Evolutionary conservation across 768 basidiomycete genomes (phyloP), one percentile per base, ranked within the genome.

Genomic region (Floccularia luteovirens): DNA sequence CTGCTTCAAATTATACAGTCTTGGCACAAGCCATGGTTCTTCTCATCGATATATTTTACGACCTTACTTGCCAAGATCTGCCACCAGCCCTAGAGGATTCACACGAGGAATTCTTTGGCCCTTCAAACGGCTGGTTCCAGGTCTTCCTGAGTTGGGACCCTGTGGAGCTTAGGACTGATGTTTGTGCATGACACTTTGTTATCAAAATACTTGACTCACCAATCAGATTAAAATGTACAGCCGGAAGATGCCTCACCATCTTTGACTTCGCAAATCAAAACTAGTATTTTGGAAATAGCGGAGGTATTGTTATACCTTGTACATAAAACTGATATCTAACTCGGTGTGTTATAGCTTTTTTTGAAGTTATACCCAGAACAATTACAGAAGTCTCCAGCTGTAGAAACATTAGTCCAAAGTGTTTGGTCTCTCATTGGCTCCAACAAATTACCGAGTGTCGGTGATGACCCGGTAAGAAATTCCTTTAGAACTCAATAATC

Each of bases 71-170:
- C 49, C 94, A 98, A 48, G 96, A 99, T 61, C 69, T 98, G 13
- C 96, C 93, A 3, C 90, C 91, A 11, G 84, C 81, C 48, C 82
- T 99, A 50, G 96, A 99, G 56, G 96, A 98, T 52, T 67, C 79
- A 20, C 79, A 92, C 43, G 66, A 72, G 14, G 75, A 84, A 44
- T 96, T 94, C 58, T 96, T 97, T 59, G 80, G 71, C 3, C 67
- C 79, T 1, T 63, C 63, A 0, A 63, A 59, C 2, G 87, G 87
- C 1, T 80, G 79, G 66, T 85, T 97, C 55, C 77, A 90, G 43
- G 74, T 72, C 41, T 88, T 96, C 51, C 61, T 98, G 46, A 63
- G 66, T 3, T 94, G 89, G 89, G 77, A 91, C 52, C 77, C 84
- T 1, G 61, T 64, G 1, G 69, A 82, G 47, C 63, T 91, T 24